Percentiles rank a stretch among this genome's conserved stretches.
phyloP scores from a whole-genome alignment of 129 eudicot genomes.

The Helianthus annuus region HanXRQr2.0-SUNRISE NC_035436.2:151936231-151936730 shows the following conservation, averaged over 20 bases:
- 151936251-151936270: slow-evolving; percentile 74
- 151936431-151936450: slow-evolving; percentile 58
- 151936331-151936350: slow-evolving; percentile 59
- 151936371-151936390: slow-evolving; percentile 58
- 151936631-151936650: slow-evolving; percentile 51
- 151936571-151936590: slow-evolving; percentile 56
- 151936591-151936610: slow-evolving; percentile 46
- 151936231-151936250: slow-evolving; percentile 63
- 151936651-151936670: slow-evolving; percentile 48
- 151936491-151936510: no score
- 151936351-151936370: slow-evolving; percentile 44
- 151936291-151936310: slow-evolving; percentile 61
- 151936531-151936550: slow-evolving; percentile 44
- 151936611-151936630: slow-evolving; percentile 56
- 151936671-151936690: slow-evolving; percentile 49
- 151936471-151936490: no score
- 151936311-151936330: slow-evolving; percentile 61
- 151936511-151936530: background rate
- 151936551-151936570: slow-evolving; percentile 71
- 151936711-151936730: background rate
- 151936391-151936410: slow-evolving; percentile 57
- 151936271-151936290: slow-evolving; percentile 45
- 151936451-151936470: slow-evolving; percentile 29
- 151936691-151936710: slow-evolving; percentile 56
- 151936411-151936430: slow-evolving; percentile 52